Percentiles rank a stretch among this genome's conserved stretches.
phyloP scores from a whole-genome alignment of 1,139 yeast genomes.

The Yamadazyma triangularis region DNA sequence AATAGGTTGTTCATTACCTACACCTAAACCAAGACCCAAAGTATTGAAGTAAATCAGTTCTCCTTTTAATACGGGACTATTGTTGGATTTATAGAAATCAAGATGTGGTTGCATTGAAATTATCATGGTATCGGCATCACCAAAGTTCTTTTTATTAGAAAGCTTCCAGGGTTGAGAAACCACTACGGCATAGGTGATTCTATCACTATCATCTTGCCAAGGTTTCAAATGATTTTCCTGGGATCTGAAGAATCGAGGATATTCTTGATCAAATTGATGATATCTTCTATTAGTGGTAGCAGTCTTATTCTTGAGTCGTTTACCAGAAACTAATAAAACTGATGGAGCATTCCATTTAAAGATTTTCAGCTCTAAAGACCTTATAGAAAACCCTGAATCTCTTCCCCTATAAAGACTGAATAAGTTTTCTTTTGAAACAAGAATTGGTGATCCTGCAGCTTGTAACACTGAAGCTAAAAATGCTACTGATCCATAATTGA shows the following conservation, averaged over 20 bases:
- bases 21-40: slow-evolving; percentile 73
- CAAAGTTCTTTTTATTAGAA: slow-evolving; percentile 71
- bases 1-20: slow-evolving; percentile 65
- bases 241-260: slow-evolving; percentile 43
- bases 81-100: slow-evolving; percentile 45
- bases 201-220: slow-evolving; percentile 38
- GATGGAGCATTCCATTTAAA: slow-evolving; percentile 93
- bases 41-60: slow-evolving; percentile 60
- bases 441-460: slow-evolving; percentile 14
- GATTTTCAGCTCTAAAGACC: slow-evolving; percentile 78
- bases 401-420: slow-evolving; percentile 70
- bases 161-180: slow-evolving; percentile 72
- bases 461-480: slow-evolving; percentile 33
- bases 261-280: slow-evolving; percentile 46
- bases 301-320: slow-evolving; percentile 40
- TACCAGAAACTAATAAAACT: slow-evolving; percentile 64
- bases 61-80: slow-evolving; percentile 24
- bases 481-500: slow-evolving; percentile 38
- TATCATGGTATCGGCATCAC: slow-evolving; percentile 50
- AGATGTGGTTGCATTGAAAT: slow-evolving; percentile 65
- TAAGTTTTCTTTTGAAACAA: slow-evolving; percentile 36
- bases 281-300: slow-evolving; percentile 44
- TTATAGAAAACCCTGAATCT: slow-evolving; percentile 77
- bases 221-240: slow-evolving; percentile 22
- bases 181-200: slow-evolving; percentile 56